Conservation (phyloP, 306 rosid genomes). For the Cucumis melo region DNA sequence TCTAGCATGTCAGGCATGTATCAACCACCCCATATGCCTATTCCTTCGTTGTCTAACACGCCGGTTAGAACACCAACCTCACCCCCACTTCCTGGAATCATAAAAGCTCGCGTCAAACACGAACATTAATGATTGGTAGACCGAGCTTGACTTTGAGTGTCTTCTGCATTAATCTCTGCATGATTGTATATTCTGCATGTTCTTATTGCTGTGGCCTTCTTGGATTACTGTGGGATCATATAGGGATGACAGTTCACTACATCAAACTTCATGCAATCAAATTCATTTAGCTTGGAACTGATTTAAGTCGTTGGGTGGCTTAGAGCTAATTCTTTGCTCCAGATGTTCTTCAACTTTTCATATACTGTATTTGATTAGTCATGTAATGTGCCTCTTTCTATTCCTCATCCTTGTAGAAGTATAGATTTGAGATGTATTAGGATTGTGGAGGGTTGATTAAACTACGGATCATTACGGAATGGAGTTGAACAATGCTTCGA, state of each 20-base stretch:
- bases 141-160: background rate
- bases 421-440: background rate
- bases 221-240: constrained; percentile 19
- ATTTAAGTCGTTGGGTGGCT: constrained; percentile 9
- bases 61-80: constrained; percentile 64
- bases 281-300: constrained; percentile 17
- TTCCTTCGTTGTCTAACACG: constrained; percentile 28
- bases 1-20: constrained; percentile 57
- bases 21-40: constrained; percentile 31
- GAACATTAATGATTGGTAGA: constrained; percentile 38
- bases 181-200: constrained; percentile 60
- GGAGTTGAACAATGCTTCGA: background rate
- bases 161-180: constrained; percentile 19
- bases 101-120: constrained; percentile 85
- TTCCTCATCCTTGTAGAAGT: background rate
- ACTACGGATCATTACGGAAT: background rate
- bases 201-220: constrained; percentile 18
- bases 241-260: background rate
- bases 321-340: constrained; percentile 28
- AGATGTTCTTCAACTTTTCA: constrained; percentile 8
- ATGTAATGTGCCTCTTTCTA: background rate
- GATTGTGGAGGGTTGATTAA: background rate
- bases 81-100: constrained; percentile 88
- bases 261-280: constrained; percentile 13
- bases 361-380: background rate